These are phyloP conservation scores for Globisporangium irregulare DNA, from an alignment of 352 stramenopile genomes.

Conservation along the genomic window DNA sequence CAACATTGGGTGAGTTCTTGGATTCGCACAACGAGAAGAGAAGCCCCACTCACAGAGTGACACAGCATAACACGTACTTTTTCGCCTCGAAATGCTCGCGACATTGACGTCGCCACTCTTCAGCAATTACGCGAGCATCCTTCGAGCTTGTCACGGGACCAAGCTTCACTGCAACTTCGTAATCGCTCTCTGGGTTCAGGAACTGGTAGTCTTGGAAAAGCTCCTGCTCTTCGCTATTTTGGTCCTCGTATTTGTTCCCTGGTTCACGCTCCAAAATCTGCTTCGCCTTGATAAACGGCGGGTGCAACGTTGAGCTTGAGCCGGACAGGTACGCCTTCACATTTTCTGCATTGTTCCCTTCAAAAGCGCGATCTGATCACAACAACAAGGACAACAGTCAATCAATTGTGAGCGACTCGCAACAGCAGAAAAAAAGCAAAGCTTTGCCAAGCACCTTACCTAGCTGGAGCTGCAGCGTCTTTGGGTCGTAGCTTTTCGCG, in stretches of 20 bases:
- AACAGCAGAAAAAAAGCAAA: background rate
- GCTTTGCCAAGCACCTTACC: conserved; percentile 21
- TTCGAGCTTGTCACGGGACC: conserved; percentile 41
- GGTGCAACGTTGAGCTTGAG: conserved; percentile 36
- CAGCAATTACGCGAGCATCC: conserved; percentile 47
- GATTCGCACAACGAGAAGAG: background rate
- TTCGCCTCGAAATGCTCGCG: conserved; percentile 54
- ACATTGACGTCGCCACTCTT: conserved; percentile 53
- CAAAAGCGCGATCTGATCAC: conserved; percentile 55
- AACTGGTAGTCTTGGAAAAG: conserved; percentile 87
- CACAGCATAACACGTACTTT: conserved; percentile 27
- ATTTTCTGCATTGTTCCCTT: conserved; percentile 35
- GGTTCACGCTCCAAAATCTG: conserved; percentile 69
- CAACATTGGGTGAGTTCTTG: background rate
- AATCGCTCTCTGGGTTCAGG: conserved; percentile 67
- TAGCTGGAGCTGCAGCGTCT: conserved; percentile 40
- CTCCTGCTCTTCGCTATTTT: conserved; percentile 76
- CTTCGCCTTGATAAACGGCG: conserved; percentile 65
- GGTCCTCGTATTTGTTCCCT: conserved; percentile 83
- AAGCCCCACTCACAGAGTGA: background rate
- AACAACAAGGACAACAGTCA: background rate
- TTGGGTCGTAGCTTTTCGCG: conserved; percentile 34
- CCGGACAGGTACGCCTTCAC: conserved; percentile 52
- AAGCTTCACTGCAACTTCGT: conserved; percentile 75
- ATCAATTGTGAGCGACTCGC: background rate